phyloP scores from a whole-genome alignment of 108 stramenopile species.

The Stephanodiscus minutulus region DNA sequence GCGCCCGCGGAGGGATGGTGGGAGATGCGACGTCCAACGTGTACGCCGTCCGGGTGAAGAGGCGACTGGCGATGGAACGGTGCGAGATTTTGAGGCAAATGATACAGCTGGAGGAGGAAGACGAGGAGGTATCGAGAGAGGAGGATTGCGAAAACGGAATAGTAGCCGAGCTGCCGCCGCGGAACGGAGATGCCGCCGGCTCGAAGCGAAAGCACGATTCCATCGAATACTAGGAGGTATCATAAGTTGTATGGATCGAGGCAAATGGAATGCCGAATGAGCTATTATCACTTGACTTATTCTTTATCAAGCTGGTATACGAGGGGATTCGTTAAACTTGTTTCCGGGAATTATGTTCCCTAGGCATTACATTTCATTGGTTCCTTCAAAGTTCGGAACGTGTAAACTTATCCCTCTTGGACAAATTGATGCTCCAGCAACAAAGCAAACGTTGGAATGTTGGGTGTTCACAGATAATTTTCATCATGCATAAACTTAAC shows the following conservation, averaged over 20 bases:
- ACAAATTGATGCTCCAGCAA: neutral
- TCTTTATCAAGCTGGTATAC: no score
- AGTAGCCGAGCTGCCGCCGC: neutral
- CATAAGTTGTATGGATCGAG: neutral
- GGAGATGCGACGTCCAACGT: constrained; percentile 42
- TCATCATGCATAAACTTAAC: no score
- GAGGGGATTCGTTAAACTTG: no score
- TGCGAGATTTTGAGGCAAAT: constrained; percentile 47
- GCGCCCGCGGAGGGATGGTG: constrained; percentile 13
- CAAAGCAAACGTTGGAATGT: neutral
- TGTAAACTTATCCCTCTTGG: no score
- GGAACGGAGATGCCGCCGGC: constrained; percentile 10
- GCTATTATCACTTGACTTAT: neutral
- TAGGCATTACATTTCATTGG: no score
- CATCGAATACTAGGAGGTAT: neutral
- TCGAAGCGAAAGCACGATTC: constrained; percentile 27
- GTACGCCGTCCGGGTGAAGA: constrained; percentile 47
- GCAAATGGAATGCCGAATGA: neutral
- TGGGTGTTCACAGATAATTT: no score
- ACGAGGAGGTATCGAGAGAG: neutral
- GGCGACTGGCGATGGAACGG: constrained; percentile 39
- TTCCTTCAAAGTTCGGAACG: no score
- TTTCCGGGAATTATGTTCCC: no score
- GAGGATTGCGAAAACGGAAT: neutral
- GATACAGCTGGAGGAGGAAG: constrained; percentile 44